Base-by-base conservation (phyloP, 208 protist species). In the Crithidia expoeki region DNA sequence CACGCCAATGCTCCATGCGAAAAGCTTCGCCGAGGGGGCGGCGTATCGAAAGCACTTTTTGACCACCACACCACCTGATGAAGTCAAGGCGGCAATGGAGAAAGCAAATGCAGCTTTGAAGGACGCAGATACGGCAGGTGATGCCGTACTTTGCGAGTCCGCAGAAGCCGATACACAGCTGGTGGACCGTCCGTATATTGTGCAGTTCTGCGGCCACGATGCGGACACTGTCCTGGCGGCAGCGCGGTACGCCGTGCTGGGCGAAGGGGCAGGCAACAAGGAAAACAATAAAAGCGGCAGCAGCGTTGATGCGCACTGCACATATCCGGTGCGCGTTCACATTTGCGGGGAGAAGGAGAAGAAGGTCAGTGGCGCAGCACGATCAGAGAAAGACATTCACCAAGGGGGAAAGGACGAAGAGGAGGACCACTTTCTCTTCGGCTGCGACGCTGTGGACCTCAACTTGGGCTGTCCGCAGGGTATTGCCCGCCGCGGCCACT, bases 381-480 rank as follows among this genome's bases (percentile, higher is more conserved):
- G 36, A 40, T 40, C 36, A 12, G 36, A 12, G 9, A 40, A 16
- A 55, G 34, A 47, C 19, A 1, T 9, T 25, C 25, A 42, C 17
- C 44, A 4, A 9, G 34, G 9, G 21, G 19, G 5, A 14, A 30
- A 50, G 27, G 38, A 42, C 2, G 66, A 38, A 0, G 36, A 50
- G 10, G 30, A 21, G 27, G 36, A 21, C 19, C 74, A 68, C 51
- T 30, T 61, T n/a, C 32, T 76, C 28, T 86, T 83, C 52, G 61
- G 85, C 50, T 96, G 91, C 64, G 91, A 94, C 69, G 94, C 92
- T 2, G 81, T 98, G 25, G 93, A 98, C 53, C 47, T 97, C 33
- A 97, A 97, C 56, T 75, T 98, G 16, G 94, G 93, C 57, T 98
- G 96, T 65, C 94, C 94, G n/a, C 94, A 98, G 68, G 85, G 90